A percentile compares a stretch with the other conserved stretches of the same genome.
Evolutionary conservation across 1,284 basidiomycete species (phyloP).

Genomic region (Wolfiporia cocos): DNA sequence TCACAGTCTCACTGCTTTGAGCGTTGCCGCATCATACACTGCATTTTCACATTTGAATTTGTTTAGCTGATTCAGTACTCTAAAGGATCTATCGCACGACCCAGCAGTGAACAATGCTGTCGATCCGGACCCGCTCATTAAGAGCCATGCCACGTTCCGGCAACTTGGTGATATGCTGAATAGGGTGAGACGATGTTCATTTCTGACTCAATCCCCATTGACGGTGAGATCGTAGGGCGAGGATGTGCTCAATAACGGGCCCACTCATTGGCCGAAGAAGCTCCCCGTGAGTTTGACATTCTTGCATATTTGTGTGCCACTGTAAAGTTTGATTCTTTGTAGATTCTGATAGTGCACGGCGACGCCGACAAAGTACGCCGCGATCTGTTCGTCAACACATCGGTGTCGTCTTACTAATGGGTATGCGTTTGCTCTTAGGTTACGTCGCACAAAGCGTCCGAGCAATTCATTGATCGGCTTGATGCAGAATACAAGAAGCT

Average conservation of each 20-base stretch:
- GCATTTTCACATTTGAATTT: background rate
- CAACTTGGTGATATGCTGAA: constrained; percentile 72
- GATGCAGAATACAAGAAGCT: constrained; percentile 58
- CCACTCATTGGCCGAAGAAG: constrained; percentile 63
- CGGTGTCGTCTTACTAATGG: background rate
- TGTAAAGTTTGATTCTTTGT: background rate
- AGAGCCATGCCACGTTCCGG: constrained; percentile 53
- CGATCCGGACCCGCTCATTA: constrained; percentile 62
- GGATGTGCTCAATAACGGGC: constrained; percentile 42
- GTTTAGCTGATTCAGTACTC: background rate
- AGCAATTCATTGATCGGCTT: constrained; percentile 58
- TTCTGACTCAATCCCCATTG: background rate
- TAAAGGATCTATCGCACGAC: constrained; percentile 66
- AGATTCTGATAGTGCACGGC: constrained; percentile 75
- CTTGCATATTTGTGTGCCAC: background rate
- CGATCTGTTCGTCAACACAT: background rate
- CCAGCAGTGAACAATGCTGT: constrained; percentile 47
- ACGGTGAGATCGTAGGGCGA: constrained; percentile 44
- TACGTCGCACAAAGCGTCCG: constrained; percentile 52
- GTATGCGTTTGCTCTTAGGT: constrained; percentile 33
- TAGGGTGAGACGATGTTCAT: no score
- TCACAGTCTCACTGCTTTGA: no score
- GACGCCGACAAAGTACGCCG: constrained; percentile 57
- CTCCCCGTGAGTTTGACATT: constrained; percentile 47
- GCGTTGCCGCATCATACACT: no score